Base-by-base conservation (phyloP, 805 yeast species). In the Candida gorgasii region DNA sequence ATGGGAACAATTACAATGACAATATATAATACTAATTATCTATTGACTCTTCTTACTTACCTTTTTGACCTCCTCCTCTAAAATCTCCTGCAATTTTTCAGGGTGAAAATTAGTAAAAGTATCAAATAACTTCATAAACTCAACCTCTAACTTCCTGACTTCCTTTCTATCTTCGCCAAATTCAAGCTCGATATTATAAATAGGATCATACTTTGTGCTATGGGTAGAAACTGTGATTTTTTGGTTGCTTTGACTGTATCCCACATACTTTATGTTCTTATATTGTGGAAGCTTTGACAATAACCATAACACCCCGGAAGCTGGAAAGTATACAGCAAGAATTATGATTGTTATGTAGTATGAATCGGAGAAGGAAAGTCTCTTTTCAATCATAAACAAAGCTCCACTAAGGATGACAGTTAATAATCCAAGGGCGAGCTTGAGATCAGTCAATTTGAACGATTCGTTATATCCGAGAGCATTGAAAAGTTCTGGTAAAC, bases 331-430 rank as follows among this genome's bases (percentile, higher is more conserved):
- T 3, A 58, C 49, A 6, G 48, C 57, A 13, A 78, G 69, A 15
- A 68, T 51, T 0, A 53, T 52, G 8, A 58, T 61, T 0, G 76
- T 72, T 22, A 63, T 46, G 29, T 51, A 48, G 43, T 65, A 69
- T 18, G 58, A 39, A 28, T 77, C 72, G 13, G 61, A 57, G 56
- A 78, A 78, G 20, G 67, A 59, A 39, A 56, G 63, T 45, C 75
- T 69, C 56, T 78, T 79, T 44, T 79, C 85, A 19, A 72, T 44
- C 44, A 65, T 65, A 53, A 67, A 79, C 46, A 77, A 59, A 15
- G 58, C 55, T 2, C 69, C 82, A 7, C 81, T 74, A 20, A 71
- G 53, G 4, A 61, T 61, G 11, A 76, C 79, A 4, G 79, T 70
- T 24, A 62, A 27, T 44, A 72, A 68, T 0, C 83, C 83, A 26